Percentiles rank a stretch among this genome's conserved stretches.
Evolutionary conservation across 352 stramenopile genomes (phyloP).

Genomic region (Phytopythium litorale): DNA sequence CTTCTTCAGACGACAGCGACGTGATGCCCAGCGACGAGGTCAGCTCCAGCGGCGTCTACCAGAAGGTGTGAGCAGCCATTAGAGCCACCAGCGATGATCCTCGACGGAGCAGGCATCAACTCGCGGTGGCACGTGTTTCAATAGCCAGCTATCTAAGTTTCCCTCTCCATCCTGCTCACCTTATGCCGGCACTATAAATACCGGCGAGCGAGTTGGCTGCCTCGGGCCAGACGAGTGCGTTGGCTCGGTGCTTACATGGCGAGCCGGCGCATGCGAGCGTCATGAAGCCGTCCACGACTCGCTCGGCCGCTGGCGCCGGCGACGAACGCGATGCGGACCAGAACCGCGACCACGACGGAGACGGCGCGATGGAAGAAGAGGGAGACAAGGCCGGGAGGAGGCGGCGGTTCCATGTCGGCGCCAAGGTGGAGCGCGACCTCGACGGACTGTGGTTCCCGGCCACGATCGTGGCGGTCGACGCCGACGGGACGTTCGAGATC

Average conservation of each 20-base stretch:
- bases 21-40: conserved; percentile 15
- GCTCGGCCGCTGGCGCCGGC: conserved; percentile 14
- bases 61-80: not conserved
- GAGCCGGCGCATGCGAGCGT: not conserved
- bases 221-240: not conserved
- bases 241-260: not conserved
- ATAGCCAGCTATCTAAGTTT: conserved; percentile 4
- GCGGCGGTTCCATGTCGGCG: conserved; percentile 29
- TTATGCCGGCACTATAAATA: conserved; percentile 8
- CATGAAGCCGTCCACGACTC: conserved; percentile 9
- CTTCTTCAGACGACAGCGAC: conserved; percentile 28
- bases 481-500: conserved; percentile 59
- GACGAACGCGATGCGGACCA: conserved; percentile 11
- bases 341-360: not conserved
- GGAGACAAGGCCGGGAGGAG: conserved; percentile 14
- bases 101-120: not conserved
- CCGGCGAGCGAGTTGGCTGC: not conserved
- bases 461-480: conserved; percentile 45
- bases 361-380: conserved; percentile 10
- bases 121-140: not conserved
- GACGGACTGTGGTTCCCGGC: conserved; percentile 77
- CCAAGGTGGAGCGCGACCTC: conserved; percentile 61
- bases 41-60: conserved; percentile 6
- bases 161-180: not conserved
- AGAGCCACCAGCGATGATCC: not conserved